Conservation (phyloP, 805 yeast species). For the Myxozyma nipponensis region DNA sequence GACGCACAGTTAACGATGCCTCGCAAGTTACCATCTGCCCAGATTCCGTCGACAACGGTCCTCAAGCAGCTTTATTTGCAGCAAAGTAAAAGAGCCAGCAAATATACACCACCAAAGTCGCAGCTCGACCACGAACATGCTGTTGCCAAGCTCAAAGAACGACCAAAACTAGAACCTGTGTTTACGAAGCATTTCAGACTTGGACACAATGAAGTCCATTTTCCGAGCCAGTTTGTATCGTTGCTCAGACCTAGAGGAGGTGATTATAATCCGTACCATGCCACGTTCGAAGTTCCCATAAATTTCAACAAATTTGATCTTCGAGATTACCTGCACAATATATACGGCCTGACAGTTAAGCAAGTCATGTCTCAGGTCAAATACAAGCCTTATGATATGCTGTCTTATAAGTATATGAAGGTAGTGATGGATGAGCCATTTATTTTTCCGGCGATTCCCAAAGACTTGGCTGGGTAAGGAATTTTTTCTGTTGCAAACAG, state of each 20-base stretch:
- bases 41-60: conserved; percentile 21
- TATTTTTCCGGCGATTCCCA: conserved; percentile 73
- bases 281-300: conserved; percentile 91
- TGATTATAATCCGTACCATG: conserved; percentile 69
- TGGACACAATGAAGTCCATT: conserved; percentile 72
- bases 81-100: conserved; percentile 13
- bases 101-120: conserved; percentile 11
- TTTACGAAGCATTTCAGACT: conserved; percentile 53
- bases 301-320: conserved; percentile 90
- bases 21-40: not conserved
- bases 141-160: conserved; percentile 8
- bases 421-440: conserved; percentile 95
- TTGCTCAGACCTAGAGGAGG: conserved; percentile 63
- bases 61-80: conserved; percentile 14
- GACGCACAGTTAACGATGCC: conserved; percentile 7
- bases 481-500: not conserved
- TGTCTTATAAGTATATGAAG: conserved; percentile 92
- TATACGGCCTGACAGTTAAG: conserved; percentile 86
- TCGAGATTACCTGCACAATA: conserved; percentile 85
- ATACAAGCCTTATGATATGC: conserved; percentile 45
- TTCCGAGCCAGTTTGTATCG: conserved; percentile 80
- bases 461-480: conserved; percentile 39
- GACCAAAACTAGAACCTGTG: conserved; percentile 8
- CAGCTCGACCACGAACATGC: conserved; percentile 14
- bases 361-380: conserved; percentile 62